phyloP scores from a whole-genome alignment of 2,329 filamentous ascomycete genomes.

The Hymenoscyphus linearis region DNA sequence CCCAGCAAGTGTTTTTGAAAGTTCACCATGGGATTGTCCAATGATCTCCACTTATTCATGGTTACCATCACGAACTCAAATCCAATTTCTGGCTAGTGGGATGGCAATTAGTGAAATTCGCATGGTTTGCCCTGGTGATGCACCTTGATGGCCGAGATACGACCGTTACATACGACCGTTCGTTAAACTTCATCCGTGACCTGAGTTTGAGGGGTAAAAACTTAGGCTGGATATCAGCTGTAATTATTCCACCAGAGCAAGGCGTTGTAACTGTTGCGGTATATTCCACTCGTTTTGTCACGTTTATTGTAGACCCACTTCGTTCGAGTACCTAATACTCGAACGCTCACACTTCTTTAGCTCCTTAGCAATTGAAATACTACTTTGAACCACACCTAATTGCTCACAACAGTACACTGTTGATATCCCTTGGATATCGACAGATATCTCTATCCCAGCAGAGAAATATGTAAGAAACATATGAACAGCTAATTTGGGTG shows the following conservation, averaged over 20 bases:
- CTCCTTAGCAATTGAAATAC: no score
- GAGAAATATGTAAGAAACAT: no score
- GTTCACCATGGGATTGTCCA: not conserved
- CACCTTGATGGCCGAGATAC: not conserved
- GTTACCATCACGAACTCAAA: not conserved
- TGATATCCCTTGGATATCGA: no score
- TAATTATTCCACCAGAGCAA: not conserved
- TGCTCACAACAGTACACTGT: no score
- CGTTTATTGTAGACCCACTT: no score
- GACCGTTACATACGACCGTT: not conserved
- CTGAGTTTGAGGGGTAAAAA: not conserved
- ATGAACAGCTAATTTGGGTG: no score
- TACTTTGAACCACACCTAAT: no score
- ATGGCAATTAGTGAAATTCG: not conserved
- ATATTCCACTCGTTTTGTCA: no score
- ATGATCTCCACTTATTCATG: not conserved
- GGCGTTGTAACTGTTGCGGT: no score
- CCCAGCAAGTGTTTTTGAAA: not conserved
- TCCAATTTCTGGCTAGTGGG: not conserved
- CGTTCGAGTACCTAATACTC: no score
- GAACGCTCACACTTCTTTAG: no score
- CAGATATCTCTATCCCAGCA: no score
- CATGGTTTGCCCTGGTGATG: not conserved
- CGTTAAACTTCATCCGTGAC: not conserved
- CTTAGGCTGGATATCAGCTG: not conserved